Conservation (phyloP, 495 filamentous ascomycete genomes). For the Penicillium canariense region DNA sequence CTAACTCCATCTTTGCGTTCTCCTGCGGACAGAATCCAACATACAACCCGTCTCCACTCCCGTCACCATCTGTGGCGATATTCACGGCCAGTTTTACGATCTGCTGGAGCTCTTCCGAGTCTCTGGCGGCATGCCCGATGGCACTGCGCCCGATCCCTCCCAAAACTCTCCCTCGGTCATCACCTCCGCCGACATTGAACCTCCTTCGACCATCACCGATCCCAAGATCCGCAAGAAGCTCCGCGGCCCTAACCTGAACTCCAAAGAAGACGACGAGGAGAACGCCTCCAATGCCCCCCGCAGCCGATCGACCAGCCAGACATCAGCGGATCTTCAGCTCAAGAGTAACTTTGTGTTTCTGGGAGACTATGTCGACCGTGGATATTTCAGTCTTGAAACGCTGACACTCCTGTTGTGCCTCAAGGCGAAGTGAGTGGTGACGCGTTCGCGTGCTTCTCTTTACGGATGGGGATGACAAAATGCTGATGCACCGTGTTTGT, state of each 20-base stretch:
- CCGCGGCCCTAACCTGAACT: conserved; percentile 47
- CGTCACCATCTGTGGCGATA: conserved; percentile 97
- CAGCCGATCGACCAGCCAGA: conserved; percentile 40
- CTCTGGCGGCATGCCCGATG: conserved; percentile 89
- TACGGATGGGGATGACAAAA: background rate
- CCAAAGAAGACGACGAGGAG: conserved; percentile 46
- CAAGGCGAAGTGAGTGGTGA: conserved; percentile 78
- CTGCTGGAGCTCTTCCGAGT: conserved; percentile 95
- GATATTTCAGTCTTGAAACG: conserved; percentile 96
- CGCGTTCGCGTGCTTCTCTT: background rate
- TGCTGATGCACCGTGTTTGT: conserved; percentile 4
- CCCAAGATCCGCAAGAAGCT: conserved; percentile 80
- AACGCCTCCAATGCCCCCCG: conserved; percentile 19
- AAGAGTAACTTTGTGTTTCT: conserved; percentile 91
- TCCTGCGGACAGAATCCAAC: conserved; percentile 71
- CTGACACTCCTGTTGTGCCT: conserved; percentile 93
- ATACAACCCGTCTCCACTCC: conserved; percentile 94
- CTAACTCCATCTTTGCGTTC: background rate
- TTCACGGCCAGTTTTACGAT: conserved; percentile 99
- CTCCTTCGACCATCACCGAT: conserved; percentile 80
- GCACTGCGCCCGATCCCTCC: conserved; percentile 62
- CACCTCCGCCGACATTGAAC: conserved; percentile 81
- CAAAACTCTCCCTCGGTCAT: conserved; percentile 65
- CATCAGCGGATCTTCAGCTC: conserved; percentile 41
- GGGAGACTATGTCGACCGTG: conserved; percentile 95